Evolutionary conservation across 129 eudicot genomes (phyloP), one percentile per base, ranked within the genome.

Genomic region (Smallanthus sonchifolius): DNA sequence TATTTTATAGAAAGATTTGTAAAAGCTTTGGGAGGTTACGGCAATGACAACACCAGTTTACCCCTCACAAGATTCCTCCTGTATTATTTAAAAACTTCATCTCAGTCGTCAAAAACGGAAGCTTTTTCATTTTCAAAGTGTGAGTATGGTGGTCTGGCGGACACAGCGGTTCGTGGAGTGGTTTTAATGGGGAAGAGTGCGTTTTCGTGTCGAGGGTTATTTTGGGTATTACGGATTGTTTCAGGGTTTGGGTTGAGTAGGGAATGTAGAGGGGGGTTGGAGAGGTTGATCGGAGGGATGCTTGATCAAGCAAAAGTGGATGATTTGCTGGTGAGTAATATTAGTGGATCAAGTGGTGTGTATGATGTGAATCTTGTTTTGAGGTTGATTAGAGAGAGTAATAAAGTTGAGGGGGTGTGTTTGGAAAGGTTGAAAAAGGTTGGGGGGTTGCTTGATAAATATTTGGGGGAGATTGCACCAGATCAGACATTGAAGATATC

Each of bases 281-380:
- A 92, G 84, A 87, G 79, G 69, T 56, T 84, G 69, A 92, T 92
- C 4, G 98, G 87, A 8, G 86, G 90, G 47, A 56, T 90, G 87
- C 90, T 92, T 76, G 96, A 90, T 79, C 88, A 79, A 57, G 98
- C 96, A 3, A 89, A 84, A 34, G 69, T 92, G 69, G 98, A 92
- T 79, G 98, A 92, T 80, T 57, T 92, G 49, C 16, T 92, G 73
- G 87, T 92, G 42, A 82, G 87, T 5, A 89, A 83, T 2, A n/a
- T n/a, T n/a, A 75, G 63, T 34, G 83, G 77, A 9, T 72, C 79
- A 16, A 79, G 86, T 43, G 88, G 95, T 40, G 95, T 90, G 42
- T 92, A 92, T 77, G 98, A 92, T 81, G 98, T 92, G 43, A 87
- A 84, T 73, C 87, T 89, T 65, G 96, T 92, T 28, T 64, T 89